Base-by-base conservation (phyloP, 2,329 filamentous ascomycete genomes). In the Phaeomoniella chlamydospora region DNA sequence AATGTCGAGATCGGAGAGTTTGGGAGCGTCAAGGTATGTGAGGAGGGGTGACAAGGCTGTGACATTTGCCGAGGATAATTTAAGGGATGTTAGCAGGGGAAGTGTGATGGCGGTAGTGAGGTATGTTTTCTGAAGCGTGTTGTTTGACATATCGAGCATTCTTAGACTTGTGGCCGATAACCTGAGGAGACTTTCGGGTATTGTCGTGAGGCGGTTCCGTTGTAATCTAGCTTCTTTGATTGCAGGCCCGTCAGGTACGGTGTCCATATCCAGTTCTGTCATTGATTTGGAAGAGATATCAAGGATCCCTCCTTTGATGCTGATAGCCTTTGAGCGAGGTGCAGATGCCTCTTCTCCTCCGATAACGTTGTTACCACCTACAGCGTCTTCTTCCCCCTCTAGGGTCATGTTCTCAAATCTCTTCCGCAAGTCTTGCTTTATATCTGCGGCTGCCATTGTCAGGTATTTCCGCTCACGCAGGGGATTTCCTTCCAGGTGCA, bases 401-500 rank as follows among this genome's bases (percentile, higher is more conserved):
- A 18, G 10, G n/a, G 22, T n/a, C n/a, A n/a, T n/a, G n/a, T n/a
- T 32, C 13, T 34, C 17, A 6, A 34, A 60, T 16, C 83, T 72
- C 22, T 68, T 68, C 14, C 72, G 69, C 31, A 94, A 60, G 31
- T 77, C 74, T 30, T 72, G 70, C 56, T 93, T 94, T 42, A 96
- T 63, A 37, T 90, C 81, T 11, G 85, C 80, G 0, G 82, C 86
- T 15, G 71, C 70, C 60, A 92, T 82, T 1, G 74, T 80, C 11
- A 87, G 65, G 45, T 90, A 85, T 52, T 86, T 94, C 52, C 81
- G 86, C 52, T 94, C 86, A 11, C 82, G 71, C 11, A 98, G 62
- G 1, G 90, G 90, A 49, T 98, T 98, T n/a, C 85, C 86, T 31
- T 77, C 77, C 18, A 98, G 65, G 3, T 78, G 75, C 30, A 96